Conservation (phyloP, 2,329 filamentous ascomycete genomes). For the Trichoderma endophyticum region DNA sequence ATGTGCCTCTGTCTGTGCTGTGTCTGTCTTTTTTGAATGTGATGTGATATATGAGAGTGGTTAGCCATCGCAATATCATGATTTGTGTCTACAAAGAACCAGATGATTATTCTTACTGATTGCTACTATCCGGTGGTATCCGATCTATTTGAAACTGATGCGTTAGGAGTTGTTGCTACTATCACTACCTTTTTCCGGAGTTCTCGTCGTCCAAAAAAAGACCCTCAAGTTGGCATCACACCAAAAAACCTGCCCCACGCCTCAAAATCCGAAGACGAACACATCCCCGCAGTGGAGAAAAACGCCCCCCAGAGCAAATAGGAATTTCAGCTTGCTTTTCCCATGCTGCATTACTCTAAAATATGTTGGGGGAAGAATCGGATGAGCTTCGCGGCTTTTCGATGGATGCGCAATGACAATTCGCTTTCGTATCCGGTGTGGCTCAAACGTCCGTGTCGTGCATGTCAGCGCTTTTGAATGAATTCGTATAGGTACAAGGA, state of each 20-base stretch:
- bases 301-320: background rate
- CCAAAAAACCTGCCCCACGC: background rate
- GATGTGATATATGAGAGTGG: background rate
- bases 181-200: background rate
- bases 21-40: background rate
- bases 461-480: background rate
- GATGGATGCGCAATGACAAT: background rate
- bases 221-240: background rate
- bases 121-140: background rate
- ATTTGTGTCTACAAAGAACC: background rate
- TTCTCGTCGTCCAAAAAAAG: background rate
- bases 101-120: background rate
- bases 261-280: background rate
- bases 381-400: background rate
- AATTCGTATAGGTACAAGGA: background rate
- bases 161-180: background rate
- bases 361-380: background rate
- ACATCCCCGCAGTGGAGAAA: conserved; percentile 8
- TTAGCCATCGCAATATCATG: background rate
- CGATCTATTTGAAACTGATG: background rate
- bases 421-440: background rate
- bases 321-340: background rate
- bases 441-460: background rate
- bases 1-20: background rate
- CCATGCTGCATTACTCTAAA: background rate